Conservation (phyloP, 768 basidiomycete genomes). For the Termitomyces sp. region DNA sequence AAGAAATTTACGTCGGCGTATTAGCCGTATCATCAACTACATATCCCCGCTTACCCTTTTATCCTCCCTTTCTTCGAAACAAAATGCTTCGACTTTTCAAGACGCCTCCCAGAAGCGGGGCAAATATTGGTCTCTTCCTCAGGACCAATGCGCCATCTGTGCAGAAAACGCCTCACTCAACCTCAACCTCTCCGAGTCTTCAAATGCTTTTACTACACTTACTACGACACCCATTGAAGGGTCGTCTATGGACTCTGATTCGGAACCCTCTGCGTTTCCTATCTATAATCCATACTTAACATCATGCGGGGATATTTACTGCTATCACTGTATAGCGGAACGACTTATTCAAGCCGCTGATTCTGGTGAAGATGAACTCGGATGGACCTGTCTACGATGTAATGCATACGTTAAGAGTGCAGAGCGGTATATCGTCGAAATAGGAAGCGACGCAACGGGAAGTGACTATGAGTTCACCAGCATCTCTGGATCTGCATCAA, state of each 20-base stretch:
- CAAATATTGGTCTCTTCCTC: slow-evolving; percentile 66
- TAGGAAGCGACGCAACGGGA: slow-evolving; percentile 34
- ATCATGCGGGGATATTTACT: slow-evolving; percentile 84
- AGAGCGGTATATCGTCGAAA: slow-evolving; percentile 50
- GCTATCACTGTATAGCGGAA: slow-evolving; percentile 90
- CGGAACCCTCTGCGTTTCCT: slow-evolving; percentile 54
- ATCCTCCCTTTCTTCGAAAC: slow-evolving; percentile 26
- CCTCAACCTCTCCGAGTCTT: slow-evolving; percentile 51
- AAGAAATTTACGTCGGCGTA: slow-evolving; percentile 56
- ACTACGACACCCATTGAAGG: slow-evolving; percentile 18
- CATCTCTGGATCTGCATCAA: slow-evolving; percentile 56
- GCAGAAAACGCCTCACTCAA: slow-evolving; percentile 68
- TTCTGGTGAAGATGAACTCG: slow-evolving; percentile 51
- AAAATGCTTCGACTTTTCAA: slow-evolving; percentile 9
- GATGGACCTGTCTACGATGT: slow-evolving; percentile 88
- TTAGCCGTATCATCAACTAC: slow-evolving; percentile 35
- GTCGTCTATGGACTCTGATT: slow-evolving; percentile 25
- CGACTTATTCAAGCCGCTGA: slow-evolving; percentile 72
- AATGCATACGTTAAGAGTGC: slow-evolving; percentile 60
- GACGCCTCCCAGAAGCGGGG: slow-evolving; percentile 37
- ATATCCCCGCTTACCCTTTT: slow-evolving; percentile 28
- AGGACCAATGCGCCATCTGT: slow-evolving; percentile 88
- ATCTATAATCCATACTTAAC: slow-evolving; percentile 82
- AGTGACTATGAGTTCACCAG: slow-evolving; percentile 65
- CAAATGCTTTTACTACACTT: slow-evolving; percentile 44